Base-by-base conservation (phyloP, 306 rosid genomes). In the Amphicarpaea edgeworthii region DNA sequence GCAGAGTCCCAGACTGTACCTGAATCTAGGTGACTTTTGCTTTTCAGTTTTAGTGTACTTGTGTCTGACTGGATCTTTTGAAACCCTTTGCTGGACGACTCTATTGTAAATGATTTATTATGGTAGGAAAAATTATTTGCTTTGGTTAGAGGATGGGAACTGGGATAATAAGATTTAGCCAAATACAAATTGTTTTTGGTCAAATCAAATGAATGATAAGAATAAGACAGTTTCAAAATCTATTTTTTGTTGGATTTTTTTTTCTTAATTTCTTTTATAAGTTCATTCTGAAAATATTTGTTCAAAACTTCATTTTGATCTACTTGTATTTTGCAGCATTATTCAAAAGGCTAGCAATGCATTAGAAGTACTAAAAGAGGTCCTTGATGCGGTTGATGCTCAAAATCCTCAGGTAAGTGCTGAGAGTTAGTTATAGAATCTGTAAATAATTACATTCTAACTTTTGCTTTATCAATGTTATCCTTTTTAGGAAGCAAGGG, bases 321-420 rank as follows among this genome's bases (percentile, higher is more conserved):
- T 57, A 11, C 58, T 62, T 84, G 60, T 55, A 41, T 54, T 78
- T 77, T 86, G 85, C 89, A 94, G 98, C 86, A 87, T 88, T 69
- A 85, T 91, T 75, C 91, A 88, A 75, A 94, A 91, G 88, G 98
- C 98, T 46, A 69, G 85, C 67, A 94, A 94, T 81, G 94, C 91
- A 38, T 83, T 87, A 72, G 94, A 90, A 75, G 89, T 94, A 71
- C 86, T 94, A 32, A 91, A 85, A 65, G 98, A 94, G 82, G 97
- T 94, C 68, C 96, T 94, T 60, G 97, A 92, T 74, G 97, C 98
- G 20, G 88, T 90, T 64, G 90, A 88, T 83, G 41, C 88, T 79
- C 93, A 80, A 49, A 76, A 81, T 86, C 87, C 94, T 53, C 95
- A 93, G 97, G 98, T 94, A 80, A 83, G 76, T 46, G 46, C 28